Evolutionary conservation across 345 rosid genomes (phyloP).

Genomic region (Lumnitzera littorea): DNA sequence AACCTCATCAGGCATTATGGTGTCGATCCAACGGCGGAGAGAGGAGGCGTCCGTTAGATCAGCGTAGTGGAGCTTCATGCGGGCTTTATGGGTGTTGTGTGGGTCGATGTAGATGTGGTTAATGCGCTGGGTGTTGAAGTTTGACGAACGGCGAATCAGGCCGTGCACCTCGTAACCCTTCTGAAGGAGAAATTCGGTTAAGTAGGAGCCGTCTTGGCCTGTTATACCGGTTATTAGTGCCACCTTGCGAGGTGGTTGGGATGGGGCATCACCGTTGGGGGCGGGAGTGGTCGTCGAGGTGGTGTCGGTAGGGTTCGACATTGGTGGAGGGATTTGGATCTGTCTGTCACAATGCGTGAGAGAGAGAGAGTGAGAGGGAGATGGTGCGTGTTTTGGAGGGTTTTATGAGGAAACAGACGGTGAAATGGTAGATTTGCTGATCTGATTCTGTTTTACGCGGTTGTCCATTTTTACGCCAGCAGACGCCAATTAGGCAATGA

Average conservation of each 20-base stretch:
- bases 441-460: no score
- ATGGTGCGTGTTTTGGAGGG: no score
- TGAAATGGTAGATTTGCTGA: no score
- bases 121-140: conserved; percentile 92
- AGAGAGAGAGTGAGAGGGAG: no score
- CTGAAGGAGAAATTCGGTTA: conserved; percentile 72
- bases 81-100: conserved; percentile 78
- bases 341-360: no score
- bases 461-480: no score
- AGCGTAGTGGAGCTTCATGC: conserved; percentile 86
- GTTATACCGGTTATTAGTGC: conserved; percentile 93
- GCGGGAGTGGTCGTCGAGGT: conserved; percentile 10
- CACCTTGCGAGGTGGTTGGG: conserved; percentile 23
- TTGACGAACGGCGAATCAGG: conserved; percentile 89
- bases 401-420: no score
- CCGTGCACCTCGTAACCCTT: conserved; percentile 89
- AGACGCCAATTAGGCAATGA: no score
- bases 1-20: conserved; percentile 78
- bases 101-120: conserved; percentile 97
- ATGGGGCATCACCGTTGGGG: conserved; percentile 21
- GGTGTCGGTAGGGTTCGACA: conserved; percentile 15
- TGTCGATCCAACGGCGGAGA: conserved; percentile 94
- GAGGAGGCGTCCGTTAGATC: conserved; percentile 90
- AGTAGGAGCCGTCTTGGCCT: conserved; percentile 95
- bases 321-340: no score